Base-by-base conservation (phyloP, 495 filamentous ascomycete genomes). In the Xylaria bambusicola region DNA sequence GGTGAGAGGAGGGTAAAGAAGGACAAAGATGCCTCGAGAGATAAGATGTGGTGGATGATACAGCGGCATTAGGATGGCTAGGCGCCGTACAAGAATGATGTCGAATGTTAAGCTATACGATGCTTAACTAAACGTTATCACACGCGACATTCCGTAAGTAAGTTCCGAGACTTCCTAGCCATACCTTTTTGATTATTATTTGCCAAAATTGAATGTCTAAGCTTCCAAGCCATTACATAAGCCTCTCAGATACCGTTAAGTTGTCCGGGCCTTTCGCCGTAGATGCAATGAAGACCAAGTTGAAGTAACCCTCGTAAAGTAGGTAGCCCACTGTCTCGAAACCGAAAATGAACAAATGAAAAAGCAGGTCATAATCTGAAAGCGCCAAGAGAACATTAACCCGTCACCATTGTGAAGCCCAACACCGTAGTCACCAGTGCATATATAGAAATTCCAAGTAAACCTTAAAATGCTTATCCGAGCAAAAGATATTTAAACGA, bases 1-100 rank as follows among this genome's bases (percentile, higher is more conserved):
- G 80, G 80, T 83, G 78, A 74, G 60, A 72, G 13, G 50, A 56
- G 13, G 58, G 77, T n/a, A 73, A 58, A 73, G 31, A 31, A 49
- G 13, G 58, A 56, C 23, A 45, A 35, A 20, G 20, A 44, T 46
- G 56, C 26, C 13, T 24, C 35, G 3, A 64, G 61, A 45, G 29
- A 50, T 35, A 68, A 68, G 62, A 33, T 67, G 21, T 64, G 35
- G 54, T 35, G 24, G 17, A 20, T 27, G 17, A 38, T 38, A 38
- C 12, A 38, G 15, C 36, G 36, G 6, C 6, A 15, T 10, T 38
- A 15, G 5, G 29, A n/a, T n/a, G n/a, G n/a, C n/a, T n/a, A n/a
- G n/a, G n/a, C n/a, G n/a, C n/a, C n/a, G n/a, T n/a, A n/a, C n/a
- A n/a, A n/a, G n/a, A n/a, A n/a, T n/a, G n/a, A n/a, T n/a, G n/a